phyloP scores from a whole-genome alignment of 345 rosid species.

The Odontarrhena argentea region DNA sequence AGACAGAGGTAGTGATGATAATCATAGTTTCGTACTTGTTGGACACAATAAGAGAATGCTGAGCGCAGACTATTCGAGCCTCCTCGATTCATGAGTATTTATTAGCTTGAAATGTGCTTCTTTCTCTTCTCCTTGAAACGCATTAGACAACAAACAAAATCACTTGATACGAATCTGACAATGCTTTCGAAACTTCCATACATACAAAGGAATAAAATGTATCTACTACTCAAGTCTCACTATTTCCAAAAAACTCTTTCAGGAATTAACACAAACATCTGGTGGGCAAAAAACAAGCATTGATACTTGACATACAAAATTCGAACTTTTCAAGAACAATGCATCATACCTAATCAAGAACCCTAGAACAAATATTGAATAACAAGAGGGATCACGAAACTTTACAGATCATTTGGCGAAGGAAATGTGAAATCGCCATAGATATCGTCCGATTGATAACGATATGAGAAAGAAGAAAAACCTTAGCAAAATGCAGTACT shows the following conservation, averaged over 20 bases:
- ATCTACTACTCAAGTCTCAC: not conserved
- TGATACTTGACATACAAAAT: not conserved
- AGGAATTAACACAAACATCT: conserved; percentile 39
- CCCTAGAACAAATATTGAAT: not conserved
- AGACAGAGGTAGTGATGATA: conserved; percentile 98
- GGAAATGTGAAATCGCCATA: not conserved
- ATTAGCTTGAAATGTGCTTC: conserved; percentile 1
- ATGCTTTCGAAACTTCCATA: not conserved
- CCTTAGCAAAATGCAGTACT: not conserved
- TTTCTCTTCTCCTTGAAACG: conserved; percentile 22
- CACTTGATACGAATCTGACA: conserved; percentile 5
- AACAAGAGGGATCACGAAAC: conserved; percentile 3
- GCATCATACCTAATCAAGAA: not conserved
- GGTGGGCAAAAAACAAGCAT: conserved; percentile 21
- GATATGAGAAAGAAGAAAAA: conserved; percentile 10
- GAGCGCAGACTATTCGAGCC: conserved; percentile 57
- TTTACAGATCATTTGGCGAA: not conserved
- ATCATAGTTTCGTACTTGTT: conserved; percentile 89
- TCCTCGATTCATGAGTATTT: conserved; percentile 64
- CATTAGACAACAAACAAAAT: conserved; percentile 20
- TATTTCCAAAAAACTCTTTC: conserved; percentile 9
- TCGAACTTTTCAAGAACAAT: not conserved
- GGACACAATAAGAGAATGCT: conserved; percentile 83
- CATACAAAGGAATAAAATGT: not conserved
- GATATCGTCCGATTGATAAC: not conserved